These are phyloP conservation scores for Yarrowia keelungensis DNA, from an alignment of 805 yeast genomes.

Conservation along the genomic window DNA sequence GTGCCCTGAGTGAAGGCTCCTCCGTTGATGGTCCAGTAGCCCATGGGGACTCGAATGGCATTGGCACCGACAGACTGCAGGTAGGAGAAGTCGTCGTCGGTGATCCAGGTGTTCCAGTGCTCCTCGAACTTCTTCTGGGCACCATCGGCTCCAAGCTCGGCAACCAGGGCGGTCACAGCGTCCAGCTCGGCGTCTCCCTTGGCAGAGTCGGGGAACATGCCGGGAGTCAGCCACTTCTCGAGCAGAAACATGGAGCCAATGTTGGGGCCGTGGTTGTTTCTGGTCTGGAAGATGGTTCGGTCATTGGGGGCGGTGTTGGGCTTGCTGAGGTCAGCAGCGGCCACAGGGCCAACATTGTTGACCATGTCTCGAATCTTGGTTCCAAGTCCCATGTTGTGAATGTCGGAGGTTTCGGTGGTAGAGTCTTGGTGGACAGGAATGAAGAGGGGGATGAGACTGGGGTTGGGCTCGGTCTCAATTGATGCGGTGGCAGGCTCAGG, in stretches of 20 bases:
- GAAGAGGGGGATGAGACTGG: conserved; percentile 20
- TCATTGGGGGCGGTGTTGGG: conserved; percentile 49
- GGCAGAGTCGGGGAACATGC: conserved; percentile 63
- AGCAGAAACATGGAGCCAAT: conserved; percentile 80
- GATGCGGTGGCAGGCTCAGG: conserved; percentile 14
- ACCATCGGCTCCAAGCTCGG: conserved; percentile 59
- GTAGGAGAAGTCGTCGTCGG: conserved; percentile 82
- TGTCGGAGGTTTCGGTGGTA: background rate
- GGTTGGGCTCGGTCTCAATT: conserved; percentile 36
- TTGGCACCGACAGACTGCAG: conserved; percentile 71
- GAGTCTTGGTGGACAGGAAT: conserved; percentile 1
- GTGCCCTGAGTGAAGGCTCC: conserved; percentile 66
- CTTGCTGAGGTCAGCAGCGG: conserved; percentile 33
- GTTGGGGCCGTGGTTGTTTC: conserved; percentile 79
- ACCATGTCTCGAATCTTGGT: conserved; percentile 30
- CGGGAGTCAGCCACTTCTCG: conserved; percentile 66
- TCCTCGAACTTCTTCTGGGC: conserved; percentile 60
- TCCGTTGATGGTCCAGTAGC: conserved; percentile 85
- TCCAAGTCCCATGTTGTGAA: conserved; percentile 23
- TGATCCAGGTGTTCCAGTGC: conserved; percentile 71
- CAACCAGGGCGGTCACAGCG: conserved; percentile 62
- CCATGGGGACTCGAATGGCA: conserved; percentile 84
- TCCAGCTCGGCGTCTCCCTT: conserved; percentile 68
- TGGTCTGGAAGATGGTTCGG: conserved; percentile 47
- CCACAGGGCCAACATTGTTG: conserved; percentile 32